Evolutionary conservation across 2,329 filamentous ascomycete species (phyloP), one percentile per base, ranked within the genome.

Genomic region (Epichloe festucae): DNA sequence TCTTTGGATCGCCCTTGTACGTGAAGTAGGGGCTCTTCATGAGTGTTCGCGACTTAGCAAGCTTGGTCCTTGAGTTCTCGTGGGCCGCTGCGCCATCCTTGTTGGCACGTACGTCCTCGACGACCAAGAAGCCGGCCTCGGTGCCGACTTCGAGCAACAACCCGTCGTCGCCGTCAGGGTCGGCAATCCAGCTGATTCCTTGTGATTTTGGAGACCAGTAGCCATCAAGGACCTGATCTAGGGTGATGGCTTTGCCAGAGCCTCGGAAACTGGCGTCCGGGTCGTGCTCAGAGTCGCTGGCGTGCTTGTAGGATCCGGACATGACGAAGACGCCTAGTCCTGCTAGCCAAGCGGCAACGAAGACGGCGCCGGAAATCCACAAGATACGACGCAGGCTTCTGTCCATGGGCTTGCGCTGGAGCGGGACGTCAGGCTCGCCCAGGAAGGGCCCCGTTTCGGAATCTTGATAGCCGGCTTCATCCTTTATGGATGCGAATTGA

Each of bases 141-240:
- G 74, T 78, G 48, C 75, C 81, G 60, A 79, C 76, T 67, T 95
- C 86, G 19, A 98, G 77, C 57, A 98, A 67, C 53, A 97, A 67
- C 1, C 93, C 93, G 63, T 98, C 93, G 63, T 89, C 82, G 14
- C 84, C 85, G 46, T 82, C 73, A 1, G 85, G 78, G 1, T 87
- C 85, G 34, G 78, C 75, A 48, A 93, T 85, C 88, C 88, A 94
- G 57, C 78, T 78, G 55, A 93, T 86, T 34, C 74, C 76, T 55
- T 88, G 82, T 44, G 70, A 75, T 39, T 67, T 68, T n/a, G 85
- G 66, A 21, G 67, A 71, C 82, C 86, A 94, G 59, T 75, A 72
- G 3, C 86, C 85, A 1, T 62, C 63, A 60, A 84, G 72, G 10
- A 93, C 73, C 63, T 89, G 82, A 45, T 87, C 81, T 52, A 93